Evolutionary conservation across 2,329 filamentous ascomycete genomes (phyloP), one percentile per base, ranked within the genome.

Genomic region (Ophiostoma australiae): DNA sequence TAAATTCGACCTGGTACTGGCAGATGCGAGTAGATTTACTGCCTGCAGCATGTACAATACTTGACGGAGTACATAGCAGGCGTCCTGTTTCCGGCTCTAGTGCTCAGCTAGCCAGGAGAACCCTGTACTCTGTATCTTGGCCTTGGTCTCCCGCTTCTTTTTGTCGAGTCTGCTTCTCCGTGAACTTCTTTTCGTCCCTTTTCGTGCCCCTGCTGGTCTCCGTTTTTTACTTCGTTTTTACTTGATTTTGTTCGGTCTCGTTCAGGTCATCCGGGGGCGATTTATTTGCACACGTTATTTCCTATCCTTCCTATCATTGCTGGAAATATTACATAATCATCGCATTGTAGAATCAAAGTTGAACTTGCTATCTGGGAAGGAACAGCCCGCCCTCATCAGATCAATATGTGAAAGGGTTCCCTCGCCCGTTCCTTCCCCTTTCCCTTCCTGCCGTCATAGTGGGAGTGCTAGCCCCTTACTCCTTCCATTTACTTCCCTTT

Each of bases 61-160:
- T 7, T 5, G 17, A n/a, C 44, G 44, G 44, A 48, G 17, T 48
- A 31, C 3, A 31, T 31, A 31, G 3, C 27, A 48, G 44, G 44
- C 41, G 41, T 13, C 44, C 20, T 48, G 44, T 48, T 48, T 48
- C 44, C 27, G n/a, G 52, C 3, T 58, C 27, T 58, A 58, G 52
- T 27, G 52, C 52, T 58, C n/a, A n/a, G 27, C 52, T 58, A 58
- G 52, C 52, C 52, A 58, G 52, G 52, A 58, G 52, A 58, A 58
- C 52, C 52, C 52, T 27, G 52, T 58, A 58, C 52, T n/a, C 52
- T 27, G 52, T 58, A 58, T 58, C 23, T 58, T 58, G 52, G 52
- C 23, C 52, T 23, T 23, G 52, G 27, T 58, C 23, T 55, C 7
- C n/a, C n/a, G 7, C 10, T 55, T 55, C 8, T 5, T 17, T 27